Evolutionary conservation across 441 rosid genomes (phyloP), one percentile per base, ranked within the genome.

Genomic region (Hypseocharis bilobata): DNA sequence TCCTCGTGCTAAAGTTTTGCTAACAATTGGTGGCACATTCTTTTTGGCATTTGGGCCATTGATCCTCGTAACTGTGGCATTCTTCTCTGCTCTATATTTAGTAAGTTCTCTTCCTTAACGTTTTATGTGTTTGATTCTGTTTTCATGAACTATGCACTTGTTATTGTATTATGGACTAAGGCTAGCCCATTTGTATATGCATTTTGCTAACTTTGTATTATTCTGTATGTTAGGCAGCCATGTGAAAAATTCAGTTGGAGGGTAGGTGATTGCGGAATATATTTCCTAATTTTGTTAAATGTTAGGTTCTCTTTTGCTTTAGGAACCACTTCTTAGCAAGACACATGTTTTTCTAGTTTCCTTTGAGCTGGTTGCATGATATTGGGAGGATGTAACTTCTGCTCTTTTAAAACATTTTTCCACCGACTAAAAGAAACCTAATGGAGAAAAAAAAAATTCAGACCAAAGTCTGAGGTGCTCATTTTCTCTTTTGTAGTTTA

Each of bases 21-120:
- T 93, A 58, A 78, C 93, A 47, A 49, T 87, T 51, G 99, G 99
- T 68, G 97, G 97, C 66, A 86, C 96, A 4, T 93, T 88, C 88
- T 93, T 91, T 81, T 69, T 88, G 73, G 92, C 76, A 47, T 91
- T 93, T 75, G 84, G 96, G 88, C 97, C 97, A 0, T 64, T 88
- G 88, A 86, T 93, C 49, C 79, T 93, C 71, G 32, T 81, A 72
- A 90, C 95, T 8, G 78, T 83, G 8, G 88, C 84, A 30, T 72
- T 79, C 76, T 90, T 88, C 76, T 84, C 81, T 45, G 92, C 87
- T 20, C 80, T 93, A 55, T 88, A 85, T 84, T 67, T 86, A 11
- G 99, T 91, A 84, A 82, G 89, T 73, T 66, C 38, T 38, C 65
- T 68, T 65, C 25, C 73, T 67, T 16, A 10, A 52, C 5, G 27